Evolutionary conservation across 345 rosid species (phyloP).

Genomic region (Heritiera littoralis): DNA sequence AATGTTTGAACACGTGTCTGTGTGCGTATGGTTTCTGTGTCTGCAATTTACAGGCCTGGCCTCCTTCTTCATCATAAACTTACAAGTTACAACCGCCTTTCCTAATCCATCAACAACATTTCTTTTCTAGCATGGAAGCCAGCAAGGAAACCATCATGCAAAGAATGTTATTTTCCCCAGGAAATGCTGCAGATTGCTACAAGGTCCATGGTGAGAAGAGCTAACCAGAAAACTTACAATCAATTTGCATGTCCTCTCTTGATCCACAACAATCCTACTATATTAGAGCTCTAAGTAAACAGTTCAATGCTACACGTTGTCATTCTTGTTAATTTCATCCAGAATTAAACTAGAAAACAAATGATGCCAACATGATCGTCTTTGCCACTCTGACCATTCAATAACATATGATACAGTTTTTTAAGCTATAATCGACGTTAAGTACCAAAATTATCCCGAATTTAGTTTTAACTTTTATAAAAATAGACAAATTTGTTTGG

Average conservation of each 20-base stretch:
- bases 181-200: neutral
- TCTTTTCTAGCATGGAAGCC: neutral
- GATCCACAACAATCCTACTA: neutral
- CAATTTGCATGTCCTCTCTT: neutral
- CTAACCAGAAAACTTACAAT: neutral
- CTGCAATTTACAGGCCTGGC: neutral
- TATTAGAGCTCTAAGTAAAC: neutral
- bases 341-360: neutral
- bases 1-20: neutral
- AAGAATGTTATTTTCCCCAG: neutral
- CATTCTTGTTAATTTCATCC: neutral
- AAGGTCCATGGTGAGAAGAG: neutral
- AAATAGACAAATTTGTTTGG: neutral
- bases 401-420: neutral
- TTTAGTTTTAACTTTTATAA: neutral
- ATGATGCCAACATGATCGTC: neutral
- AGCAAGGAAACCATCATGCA: neutral
- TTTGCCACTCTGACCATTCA: neutral
- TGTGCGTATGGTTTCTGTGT: neutral
- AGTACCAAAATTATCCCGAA: neutral
- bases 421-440: neutral
- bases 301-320: no score
- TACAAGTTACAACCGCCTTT: neutral
- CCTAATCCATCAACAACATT: neutral
- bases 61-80: neutral